phyloP scores from a whole-genome alignment of 2,329 filamentous ascomycete genomes.

The Venturia pyrina region DNA sequence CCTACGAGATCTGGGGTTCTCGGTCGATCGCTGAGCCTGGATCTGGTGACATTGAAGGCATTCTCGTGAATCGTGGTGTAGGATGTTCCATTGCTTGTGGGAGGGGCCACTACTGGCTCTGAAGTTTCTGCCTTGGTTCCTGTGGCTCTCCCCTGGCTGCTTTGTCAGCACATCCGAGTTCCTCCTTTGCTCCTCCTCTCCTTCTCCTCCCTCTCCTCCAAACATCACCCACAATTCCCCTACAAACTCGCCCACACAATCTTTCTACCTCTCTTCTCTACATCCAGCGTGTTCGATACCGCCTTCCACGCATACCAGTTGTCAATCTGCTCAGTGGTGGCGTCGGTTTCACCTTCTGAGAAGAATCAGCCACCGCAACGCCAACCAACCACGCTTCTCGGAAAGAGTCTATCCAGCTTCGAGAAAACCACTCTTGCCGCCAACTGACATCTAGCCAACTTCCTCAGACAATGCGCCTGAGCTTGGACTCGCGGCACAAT shows the following conservation, averaged over 20 bases:
- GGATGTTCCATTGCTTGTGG: background rate
- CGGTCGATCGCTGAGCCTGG: background rate
- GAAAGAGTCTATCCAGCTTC: constrained; percentile 3
- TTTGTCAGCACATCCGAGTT: background rate
- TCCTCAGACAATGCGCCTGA: background rate
- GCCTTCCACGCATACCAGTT: background rate
- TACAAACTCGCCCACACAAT: background rate
- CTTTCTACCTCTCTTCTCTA: background rate
- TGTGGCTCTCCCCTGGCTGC: background rate
- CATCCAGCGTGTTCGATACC: background rate
- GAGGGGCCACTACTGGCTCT: background rate
- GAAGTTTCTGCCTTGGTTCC: background rate
- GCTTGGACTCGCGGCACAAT: background rate
- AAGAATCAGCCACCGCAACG: background rate
- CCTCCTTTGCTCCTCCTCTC: background rate
- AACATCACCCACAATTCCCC: background rate
- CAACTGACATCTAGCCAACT: background rate
- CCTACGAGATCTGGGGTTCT: background rate
- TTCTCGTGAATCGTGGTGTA: background rate
- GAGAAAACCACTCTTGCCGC: background rate
- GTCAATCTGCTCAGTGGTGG: background rate
- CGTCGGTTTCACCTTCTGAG: background rate
- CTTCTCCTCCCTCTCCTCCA: background rate
- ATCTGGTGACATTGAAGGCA: background rate
- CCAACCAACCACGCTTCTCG: background rate